A percentile compares a stretch with the other conserved stretches of the same genome.
Evolutionary conservation across 768 basidiomycete genomes (phyloP).

Genomic region (Russula sp.): DNA sequence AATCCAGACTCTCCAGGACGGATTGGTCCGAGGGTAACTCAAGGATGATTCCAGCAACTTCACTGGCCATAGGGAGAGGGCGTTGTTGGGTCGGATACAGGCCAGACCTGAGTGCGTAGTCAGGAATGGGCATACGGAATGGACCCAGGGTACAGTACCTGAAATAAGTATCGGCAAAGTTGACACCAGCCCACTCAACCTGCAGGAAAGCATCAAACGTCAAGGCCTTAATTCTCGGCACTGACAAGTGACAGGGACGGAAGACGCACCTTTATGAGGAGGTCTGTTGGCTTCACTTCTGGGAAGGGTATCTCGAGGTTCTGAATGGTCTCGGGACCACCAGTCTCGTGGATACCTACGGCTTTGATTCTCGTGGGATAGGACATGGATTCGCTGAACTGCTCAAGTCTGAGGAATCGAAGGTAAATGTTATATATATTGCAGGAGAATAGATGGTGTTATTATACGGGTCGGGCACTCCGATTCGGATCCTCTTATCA

Average conservation of each 20-base stretch:
- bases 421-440: neutral
- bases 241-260: neutral
- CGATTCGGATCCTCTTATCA: too few relatives aligned
- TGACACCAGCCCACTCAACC: slow-evolving; percentile 74
- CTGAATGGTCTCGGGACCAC: slow-evolving; percentile 73
- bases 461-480: too few relatives aligned
- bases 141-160: slow-evolving; percentile 41
- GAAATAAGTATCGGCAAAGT: slow-evolving; percentile 83
- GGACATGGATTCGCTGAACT: slow-evolving; percentile 33
- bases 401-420: neutral
- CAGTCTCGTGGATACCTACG: slow-evolving; percentile 64
- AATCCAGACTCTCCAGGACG: slow-evolving; percentile 53
- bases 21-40: slow-evolving; percentile 59
- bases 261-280: slow-evolving; percentile 40
- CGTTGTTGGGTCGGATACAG: slow-evolving; percentile 52
- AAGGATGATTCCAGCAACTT: slow-evolving; percentile 70
- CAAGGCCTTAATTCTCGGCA: neutral
- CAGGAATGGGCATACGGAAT: neutral
- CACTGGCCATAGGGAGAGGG: slow-evolving; percentile 68
- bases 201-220: slow-evolving; percentile 23
- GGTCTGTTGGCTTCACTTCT: slow-evolving; percentile 47
- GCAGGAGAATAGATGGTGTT: neutral
- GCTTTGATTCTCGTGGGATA: slow-evolving; percentile 60
- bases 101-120: slow-evolving; percentile 35
- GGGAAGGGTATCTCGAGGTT: slow-evolving; percentile 63